Percentiles rank a stretch among this genome's conserved stretches.
Evolutionary conservation across 768 basidiomycete genomes (phyloP).

Genomic region (Rhodosporidiobolus sp.): DNA sequence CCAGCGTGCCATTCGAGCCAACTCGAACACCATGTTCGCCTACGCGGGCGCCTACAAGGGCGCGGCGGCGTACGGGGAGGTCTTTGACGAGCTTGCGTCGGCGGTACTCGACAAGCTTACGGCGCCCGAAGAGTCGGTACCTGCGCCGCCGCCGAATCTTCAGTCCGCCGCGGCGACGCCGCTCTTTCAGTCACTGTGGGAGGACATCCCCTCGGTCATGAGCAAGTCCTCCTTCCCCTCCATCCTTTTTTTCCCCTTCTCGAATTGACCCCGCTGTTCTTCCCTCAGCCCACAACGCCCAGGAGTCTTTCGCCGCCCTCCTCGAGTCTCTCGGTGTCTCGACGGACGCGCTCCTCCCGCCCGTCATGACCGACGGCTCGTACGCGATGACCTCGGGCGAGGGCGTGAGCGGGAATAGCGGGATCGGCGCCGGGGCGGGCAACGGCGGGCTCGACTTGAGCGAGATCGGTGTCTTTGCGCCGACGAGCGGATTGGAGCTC

Average conservation of each 20-base stretch:
- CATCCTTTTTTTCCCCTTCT: not conserved
- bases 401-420: not conserved
- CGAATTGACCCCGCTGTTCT: not conserved
- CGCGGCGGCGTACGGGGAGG: slow-evolving; percentile 22
- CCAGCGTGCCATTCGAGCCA: slow-evolving; percentile 15
- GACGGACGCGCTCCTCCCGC: not conserved
- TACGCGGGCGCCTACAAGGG: slow-evolving; percentile 19
- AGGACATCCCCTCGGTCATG: slow-evolving; percentile 26
- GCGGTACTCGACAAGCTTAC: slow-evolving; percentile 12
- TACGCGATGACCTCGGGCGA: not conserved
- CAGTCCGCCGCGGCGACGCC: not conserved
- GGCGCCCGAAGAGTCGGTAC: not conserved
- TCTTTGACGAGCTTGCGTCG: slow-evolving; percentile 21
- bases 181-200: slow-evolving; percentile 21
- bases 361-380: not conserved
- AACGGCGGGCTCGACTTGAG: not conserved
- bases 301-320: slow-evolving; percentile 11
- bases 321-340: slow-evolving; percentile 31
- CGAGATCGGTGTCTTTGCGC: slow-evolving; percentile 2
- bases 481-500: slow-evolving; percentile 4
- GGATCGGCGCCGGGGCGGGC: not conserved
- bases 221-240: not conserved
- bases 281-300: not conserved
- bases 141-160: not conserved
- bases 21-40: slow-evolving; percentile 25